A percentile compares a stretch with the other conserved stretches of the same genome.
phyloP scores from a whole-genome alignment of 176 grass and related monocot genomes.

The Coix lacrymajobi region DNA sequence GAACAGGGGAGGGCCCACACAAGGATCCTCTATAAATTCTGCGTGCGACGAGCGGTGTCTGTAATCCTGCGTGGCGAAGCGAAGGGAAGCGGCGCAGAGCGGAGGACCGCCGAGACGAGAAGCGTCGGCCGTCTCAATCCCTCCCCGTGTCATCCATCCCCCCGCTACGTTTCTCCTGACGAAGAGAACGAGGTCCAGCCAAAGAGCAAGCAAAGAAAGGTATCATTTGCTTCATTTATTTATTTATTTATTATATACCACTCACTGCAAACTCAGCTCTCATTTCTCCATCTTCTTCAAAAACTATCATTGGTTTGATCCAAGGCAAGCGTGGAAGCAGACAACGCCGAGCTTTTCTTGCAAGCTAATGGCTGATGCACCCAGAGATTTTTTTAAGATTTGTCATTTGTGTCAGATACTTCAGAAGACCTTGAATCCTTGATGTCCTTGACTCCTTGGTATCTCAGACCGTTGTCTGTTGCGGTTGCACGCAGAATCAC shows the following conservation, averaged over 20 bases:
- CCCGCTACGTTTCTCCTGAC: not conserved
- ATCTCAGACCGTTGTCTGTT: not conserved
- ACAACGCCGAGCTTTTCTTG: constrained; percentile 15
- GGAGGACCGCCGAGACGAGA: no score
- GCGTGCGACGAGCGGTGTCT: no score
- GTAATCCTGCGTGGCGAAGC: no score
- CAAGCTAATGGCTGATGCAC: not conserved
- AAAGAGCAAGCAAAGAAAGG: not conserved
- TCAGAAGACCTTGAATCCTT: no score
- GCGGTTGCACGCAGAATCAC: not conserved
- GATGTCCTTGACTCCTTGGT: no score
- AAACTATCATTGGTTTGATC: not conserved
- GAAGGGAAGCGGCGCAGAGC: no score
- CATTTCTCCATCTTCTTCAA: not conserved
- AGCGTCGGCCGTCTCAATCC: no score
- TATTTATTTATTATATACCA: no score
- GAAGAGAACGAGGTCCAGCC: not conserved
- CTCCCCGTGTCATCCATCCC: not conserved
- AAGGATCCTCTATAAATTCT: no score
- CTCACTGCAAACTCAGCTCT: not conserved
- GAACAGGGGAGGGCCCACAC: no score
- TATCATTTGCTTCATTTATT: not conserved
- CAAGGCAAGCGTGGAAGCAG: not conserved
- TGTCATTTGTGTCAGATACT: not conserved
- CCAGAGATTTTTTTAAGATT: not conserved